Percentiles rank a stretch among this genome's conserved stretches.
Conservation (phyloP, 75 land plant species). For the Sequoiadendron giganteum region DNA sequence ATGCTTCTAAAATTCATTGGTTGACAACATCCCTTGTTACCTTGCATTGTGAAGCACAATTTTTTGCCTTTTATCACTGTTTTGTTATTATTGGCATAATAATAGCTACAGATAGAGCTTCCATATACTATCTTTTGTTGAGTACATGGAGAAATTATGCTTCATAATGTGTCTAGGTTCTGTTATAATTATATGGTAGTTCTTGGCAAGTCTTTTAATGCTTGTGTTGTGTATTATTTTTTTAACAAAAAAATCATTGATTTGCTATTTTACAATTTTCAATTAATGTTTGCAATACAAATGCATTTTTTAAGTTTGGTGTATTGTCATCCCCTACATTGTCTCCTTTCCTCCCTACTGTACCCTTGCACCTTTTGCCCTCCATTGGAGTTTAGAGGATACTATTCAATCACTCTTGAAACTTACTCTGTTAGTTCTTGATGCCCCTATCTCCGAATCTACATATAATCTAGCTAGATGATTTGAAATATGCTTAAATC, state of each 20-base stretch:
- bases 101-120: not conserved
- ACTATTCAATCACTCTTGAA: not conserved
- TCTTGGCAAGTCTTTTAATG: not conserved
- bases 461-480: not conserved
- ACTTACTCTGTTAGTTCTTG: not conserved
- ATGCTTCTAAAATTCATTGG: not conserved
- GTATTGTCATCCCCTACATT: not conserved
- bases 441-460: not conserved
- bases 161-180: not conserved
- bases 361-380: not conserved
- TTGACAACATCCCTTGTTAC: not conserved
- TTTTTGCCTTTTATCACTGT: not conserved
- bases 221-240: not conserved
- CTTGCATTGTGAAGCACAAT: not conserved
- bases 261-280: not conserved
- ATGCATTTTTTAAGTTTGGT: not conserved
- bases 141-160: not conserved
- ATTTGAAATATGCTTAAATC: not conserved
- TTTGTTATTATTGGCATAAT: not conserved
- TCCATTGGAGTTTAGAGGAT: not conserved
- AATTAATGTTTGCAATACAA: not conserved
- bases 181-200: not conserved
- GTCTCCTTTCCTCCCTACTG: not conserved
- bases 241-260: not conserved
- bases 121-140: not conserved